Evolutionary conservation across 179 eudicot species (phyloP).

Genomic region (Drosera spatulata): DNA sequence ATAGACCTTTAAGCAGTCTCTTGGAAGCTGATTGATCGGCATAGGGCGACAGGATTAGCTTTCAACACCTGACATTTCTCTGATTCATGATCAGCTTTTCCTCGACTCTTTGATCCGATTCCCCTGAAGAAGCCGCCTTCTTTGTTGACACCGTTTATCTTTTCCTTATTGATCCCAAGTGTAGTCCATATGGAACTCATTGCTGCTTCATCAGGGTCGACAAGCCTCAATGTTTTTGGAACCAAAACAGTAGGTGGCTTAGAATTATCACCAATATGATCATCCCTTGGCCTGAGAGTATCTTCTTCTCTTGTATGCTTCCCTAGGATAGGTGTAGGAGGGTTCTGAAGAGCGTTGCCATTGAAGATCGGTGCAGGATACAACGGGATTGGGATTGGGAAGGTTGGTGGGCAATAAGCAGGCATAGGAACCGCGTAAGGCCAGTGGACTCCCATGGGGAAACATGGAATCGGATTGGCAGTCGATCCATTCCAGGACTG

Average conservation of each 20-base stretch:
- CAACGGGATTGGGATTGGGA: slow-evolving; percentile 16
- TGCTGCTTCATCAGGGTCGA: slow-evolving; percentile 50
- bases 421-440: too few species aligned
- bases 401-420: not conserved
- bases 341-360: too few species aligned
- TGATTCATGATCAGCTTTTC: not conserved
- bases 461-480: too few species aligned
- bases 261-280: not conserved
- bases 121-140: slow-evolving; percentile 31
- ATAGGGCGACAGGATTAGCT: slow-evolving; percentile 68
- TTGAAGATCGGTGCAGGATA: too few species aligned
- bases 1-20: slow-evolving; percentile 19
- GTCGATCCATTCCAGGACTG: too few species aligned
- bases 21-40: slow-evolving; percentile 42
- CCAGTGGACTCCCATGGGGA: too few species aligned
- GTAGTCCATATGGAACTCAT: slow-evolving; percentile 57
- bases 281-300: slow-evolving; percentile 4
- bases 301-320: slow-evolving; percentile 55
- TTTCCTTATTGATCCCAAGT: slow-evolving; percentile 29
- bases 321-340: slow-evolving; percentile 20
- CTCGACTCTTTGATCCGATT: slow-evolving; percentile 17
- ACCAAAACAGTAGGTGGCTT: slow-evolving; percentile 10
- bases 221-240: slow-evolving; percentile 42
- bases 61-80: slow-evolving; percentile 23
- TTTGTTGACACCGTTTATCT: slow-evolving; percentile 3